Base-by-base conservation (phyloP, 441 rosid genomes). In the Melastoma candidum region DNA sequence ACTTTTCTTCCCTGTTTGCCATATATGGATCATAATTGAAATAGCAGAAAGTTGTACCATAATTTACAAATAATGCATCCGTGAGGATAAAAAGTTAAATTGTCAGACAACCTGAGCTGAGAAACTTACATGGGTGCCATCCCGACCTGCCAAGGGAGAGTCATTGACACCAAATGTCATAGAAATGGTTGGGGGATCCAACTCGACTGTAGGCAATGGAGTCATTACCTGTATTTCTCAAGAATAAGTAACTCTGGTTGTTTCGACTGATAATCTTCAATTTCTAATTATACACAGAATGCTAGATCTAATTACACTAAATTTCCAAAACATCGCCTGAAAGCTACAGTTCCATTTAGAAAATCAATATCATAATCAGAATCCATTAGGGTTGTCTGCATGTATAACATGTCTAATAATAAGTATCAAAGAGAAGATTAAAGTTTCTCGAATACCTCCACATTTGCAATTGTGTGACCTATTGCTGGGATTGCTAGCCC, bases 121-220 rank as follows among this genome's bases (percentile, higher is more conserved):
- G 46, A 68, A 60, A 71, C 95, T 65, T 82, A 92, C 97, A 48
- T 82, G 92, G 27, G 75, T 77, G 60, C 98, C 98, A 77, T 84
- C 92, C 61, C 85, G 92, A 61, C 98, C 98, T 59, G 94, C 96
- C 67, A 88, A 75, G 4, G 97, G 94, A 79, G 98, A 92, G 69
- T 92, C 95, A 61, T 92, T 88, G 64, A 88, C 97, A 64, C 97
- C 78, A 65, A 92, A 92, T 45, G 95, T 92, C 97, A 92, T 92
- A 65, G 98, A 92, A 71, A 88, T 92, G 56, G 98, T 92, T 47
- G 97, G 98, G 53, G 97, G 98, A 56, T 92, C 97, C 81, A 92
- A 71, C 74, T 80, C 94, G 54, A 85, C 66, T 26, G 83, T 63
- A 10, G 97, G 97, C 61, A 92, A 81, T 47, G 98, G 81, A 68